Conservation (phyloP, 495 filamentous ascomycete species). For the Neurospora sp. region DNA sequence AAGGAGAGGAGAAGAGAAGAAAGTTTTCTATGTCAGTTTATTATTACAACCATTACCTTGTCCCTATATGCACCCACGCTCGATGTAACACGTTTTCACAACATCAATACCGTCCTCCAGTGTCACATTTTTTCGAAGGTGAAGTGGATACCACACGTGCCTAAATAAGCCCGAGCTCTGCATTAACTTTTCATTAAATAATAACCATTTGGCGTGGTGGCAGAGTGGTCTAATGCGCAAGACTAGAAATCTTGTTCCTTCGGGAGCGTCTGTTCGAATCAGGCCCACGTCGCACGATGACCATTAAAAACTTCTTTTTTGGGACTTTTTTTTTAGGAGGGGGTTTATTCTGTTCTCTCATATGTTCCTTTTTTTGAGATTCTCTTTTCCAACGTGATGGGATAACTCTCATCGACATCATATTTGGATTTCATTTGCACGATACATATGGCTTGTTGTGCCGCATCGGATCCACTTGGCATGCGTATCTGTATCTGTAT, state of each 20-base stretch:
- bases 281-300: neutral
- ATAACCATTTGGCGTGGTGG: neutral
- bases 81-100: neutral
- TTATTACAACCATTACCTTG: neutral
- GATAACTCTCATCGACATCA: neutral
- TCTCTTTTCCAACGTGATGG: neutral
- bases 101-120: neutral
- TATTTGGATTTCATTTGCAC: neutral
- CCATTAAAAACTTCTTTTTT: neutral
- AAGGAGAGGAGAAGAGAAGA: neutral
- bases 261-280: neutral
- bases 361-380: neutral
- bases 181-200: rapidly evolving
- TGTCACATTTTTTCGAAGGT: neutral
- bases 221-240: neutral
- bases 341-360: neutral
- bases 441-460: neutral
- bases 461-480: neutral
- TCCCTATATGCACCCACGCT: neutral
- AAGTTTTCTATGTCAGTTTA: neutral
- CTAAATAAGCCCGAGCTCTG: neutral
- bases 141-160: neutral
- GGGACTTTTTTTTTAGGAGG: neutral
- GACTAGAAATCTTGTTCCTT: neutral
- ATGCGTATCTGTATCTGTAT: neutral